Percentiles rank a stretch among this genome's conserved stretches.
Conservation (phyloP, 495 filamentous ascomycete genomes). For the Xylaria telfairii region DNA sequence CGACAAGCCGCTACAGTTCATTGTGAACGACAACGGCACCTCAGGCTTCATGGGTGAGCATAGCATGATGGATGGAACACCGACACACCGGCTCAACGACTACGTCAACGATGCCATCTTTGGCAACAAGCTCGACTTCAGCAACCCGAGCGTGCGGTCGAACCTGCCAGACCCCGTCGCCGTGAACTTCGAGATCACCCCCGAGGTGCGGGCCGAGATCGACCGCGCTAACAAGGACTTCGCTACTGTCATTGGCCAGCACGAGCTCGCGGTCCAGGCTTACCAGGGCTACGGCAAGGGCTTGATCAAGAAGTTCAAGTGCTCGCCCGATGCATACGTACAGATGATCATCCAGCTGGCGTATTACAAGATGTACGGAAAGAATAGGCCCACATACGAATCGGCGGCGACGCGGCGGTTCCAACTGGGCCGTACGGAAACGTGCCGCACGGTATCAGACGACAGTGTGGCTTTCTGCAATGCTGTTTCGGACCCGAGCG, state of each 20-base stretch:
- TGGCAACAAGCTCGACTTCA: slow-evolving; percentile 88
- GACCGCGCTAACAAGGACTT: slow-evolving; percentile 78
- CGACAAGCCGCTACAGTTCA: slow-evolving; percentile 98
- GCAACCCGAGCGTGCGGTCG: slow-evolving; percentile 74
- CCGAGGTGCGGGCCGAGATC: slow-evolving; percentile 74
- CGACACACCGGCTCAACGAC: slow-evolving; percentile 95
- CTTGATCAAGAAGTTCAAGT: slow-evolving; percentile 99
- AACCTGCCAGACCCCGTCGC: slow-evolving; percentile 80
- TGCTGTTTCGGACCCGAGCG: slow-evolving; percentile 72
- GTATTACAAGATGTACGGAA: slow-evolving; percentile 99
- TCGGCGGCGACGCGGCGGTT: slow-evolving; percentile 93
- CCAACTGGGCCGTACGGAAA: slow-evolving; percentile 96
- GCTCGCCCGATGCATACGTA: slow-evolving; percentile 95
- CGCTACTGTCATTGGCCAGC: slow-evolving; percentile 75
- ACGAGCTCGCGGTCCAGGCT: slow-evolving; percentile 91
- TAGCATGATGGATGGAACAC: slow-evolving; percentile 99
- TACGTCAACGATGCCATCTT: slow-evolving; percentile 88
- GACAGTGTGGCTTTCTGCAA: slow-evolving; percentile 92
- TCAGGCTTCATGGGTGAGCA: slow-evolving; percentile 99
- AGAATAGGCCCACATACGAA: slow-evolving; percentile 97
- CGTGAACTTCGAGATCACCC: slow-evolving; percentile 77
- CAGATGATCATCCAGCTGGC: slow-evolving; percentile 99
- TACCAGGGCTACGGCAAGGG: slow-evolving; percentile 99
- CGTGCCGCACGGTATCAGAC: slow-evolving; percentile 89
- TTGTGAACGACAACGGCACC: slow-evolving; percentile 97